These are phyloP conservation scores for Abelmoschus esculentus DNA, from an alignment of 345 rosid genomes.

Conservation along the genomic window DNA sequence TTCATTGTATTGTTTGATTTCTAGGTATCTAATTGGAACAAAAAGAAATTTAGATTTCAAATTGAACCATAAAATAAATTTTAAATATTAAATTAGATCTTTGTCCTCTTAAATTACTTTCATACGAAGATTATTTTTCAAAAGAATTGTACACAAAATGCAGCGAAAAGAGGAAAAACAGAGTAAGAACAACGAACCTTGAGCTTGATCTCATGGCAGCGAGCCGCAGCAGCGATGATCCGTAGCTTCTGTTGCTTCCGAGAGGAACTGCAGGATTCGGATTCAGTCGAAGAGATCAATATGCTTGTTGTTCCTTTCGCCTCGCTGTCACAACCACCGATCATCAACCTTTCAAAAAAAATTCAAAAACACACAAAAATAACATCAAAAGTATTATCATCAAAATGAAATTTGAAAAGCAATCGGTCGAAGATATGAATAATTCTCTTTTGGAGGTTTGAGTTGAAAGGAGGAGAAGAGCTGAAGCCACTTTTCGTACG, in stretches of 20 bases:
- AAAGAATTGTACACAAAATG: too few relatives aligned
- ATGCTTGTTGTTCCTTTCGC: neutral
- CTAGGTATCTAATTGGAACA: too few relatives aligned
- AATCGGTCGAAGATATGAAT: neutral
- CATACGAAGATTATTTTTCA: too few relatives aligned
- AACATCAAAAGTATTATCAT: neutral
- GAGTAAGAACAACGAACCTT: slow-evolving; percentile 32
- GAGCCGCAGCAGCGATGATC: slow-evolving; percentile 27
- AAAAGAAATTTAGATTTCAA: too few relatives aligned
- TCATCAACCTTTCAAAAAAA: slow-evolving; percentile 18
- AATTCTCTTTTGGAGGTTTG: slow-evolving; percentile 15
- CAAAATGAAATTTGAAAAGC: slow-evolving; percentile 1
- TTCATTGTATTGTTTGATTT: too few relatives aligned
- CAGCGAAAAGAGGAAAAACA: neutral
- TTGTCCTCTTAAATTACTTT: too few relatives aligned
- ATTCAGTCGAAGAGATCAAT: slow-evolving; percentile 29
- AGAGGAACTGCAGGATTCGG: slow-evolving; percentile 34
- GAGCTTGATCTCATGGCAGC: slow-evolving; percentile 37
- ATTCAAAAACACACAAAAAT: neutral
- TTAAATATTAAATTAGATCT: too few relatives aligned
- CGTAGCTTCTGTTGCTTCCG: slow-evolving; percentile 20
- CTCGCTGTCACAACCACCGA: slow-evolving; percentile 13
- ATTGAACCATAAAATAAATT: too few relatives aligned
- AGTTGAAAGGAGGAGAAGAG: slow-evolving; percentile 70
- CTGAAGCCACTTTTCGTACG: slow-evolving; percentile 63